These are phyloP conservation scores for Metschnikowia reukaufii DNA, from an alignment of 805 yeast genomes.

Conservation along the genomic window DNA sequence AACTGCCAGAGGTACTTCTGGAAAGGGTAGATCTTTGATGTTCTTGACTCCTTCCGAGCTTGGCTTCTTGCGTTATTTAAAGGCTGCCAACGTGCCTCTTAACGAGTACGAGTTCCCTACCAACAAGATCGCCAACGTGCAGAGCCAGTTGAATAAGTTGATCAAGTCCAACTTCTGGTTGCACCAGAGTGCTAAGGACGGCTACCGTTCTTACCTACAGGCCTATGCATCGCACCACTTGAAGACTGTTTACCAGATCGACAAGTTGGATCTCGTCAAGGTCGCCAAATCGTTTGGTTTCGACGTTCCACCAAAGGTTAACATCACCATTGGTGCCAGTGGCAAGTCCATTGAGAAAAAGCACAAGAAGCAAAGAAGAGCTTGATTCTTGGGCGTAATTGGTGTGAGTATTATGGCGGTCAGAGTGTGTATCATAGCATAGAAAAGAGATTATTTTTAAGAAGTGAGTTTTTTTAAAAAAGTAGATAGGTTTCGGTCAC, in stretches of 20 bases:
- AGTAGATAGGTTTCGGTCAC: not conserved
- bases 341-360: conserved; percentile 59
- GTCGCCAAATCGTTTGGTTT: conserved; percentile 97
- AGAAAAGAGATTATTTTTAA: conserved; percentile 1
- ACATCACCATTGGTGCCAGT: conserved; percentile 92
- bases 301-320: conserved; percentile 93
- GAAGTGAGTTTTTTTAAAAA: not conserved
- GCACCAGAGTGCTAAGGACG: conserved; percentile 95
- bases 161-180: conserved; percentile 91
- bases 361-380: conserved; percentile 45
- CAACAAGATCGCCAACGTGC: conserved; percentile 93
- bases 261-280: conserved; percentile 88
- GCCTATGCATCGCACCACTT: conserved; percentile 96
- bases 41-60: conserved; percentile 91
- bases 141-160: conserved; percentile 86
- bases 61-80: conserved; percentile 91
- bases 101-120: conserved; percentile 97
- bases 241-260: conserved; percentile 95
- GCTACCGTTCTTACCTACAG: conserved; percentile 93
- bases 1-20: conserved; percentile 91
- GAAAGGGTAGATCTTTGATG: conserved; percentile 93
- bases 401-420: conserved; percentile 5
- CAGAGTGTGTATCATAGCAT: conserved; percentile 15
- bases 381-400: conserved; percentile 9
- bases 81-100: conserved; percentile 95